Base-by-base conservation (phyloP, 371 early-diverging fungal species). In the Apophysomyces ossiformis region DNA sequence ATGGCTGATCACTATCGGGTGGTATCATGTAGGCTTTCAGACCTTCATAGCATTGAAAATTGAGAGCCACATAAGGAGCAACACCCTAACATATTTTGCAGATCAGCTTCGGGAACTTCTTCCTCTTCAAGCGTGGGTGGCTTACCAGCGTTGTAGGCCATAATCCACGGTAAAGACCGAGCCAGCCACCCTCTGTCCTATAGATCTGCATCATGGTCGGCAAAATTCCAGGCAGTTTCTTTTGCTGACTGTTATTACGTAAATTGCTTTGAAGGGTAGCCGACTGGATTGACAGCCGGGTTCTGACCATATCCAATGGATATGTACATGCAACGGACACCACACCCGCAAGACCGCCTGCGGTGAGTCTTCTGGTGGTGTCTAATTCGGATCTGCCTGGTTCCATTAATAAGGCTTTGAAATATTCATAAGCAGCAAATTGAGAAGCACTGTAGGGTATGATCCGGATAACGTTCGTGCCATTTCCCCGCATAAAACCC, bases 401-500 rank as follows among this genome's bases (percentile, higher is more conserved):
- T 61, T 88, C 90, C 82, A 93, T 85, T 54, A 93, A 71, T 59
- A 90, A 56, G 64, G 72, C 70, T 73, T 92, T 93, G 68, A 79
- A 85, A 62, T 89, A 88, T 65, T 96, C 96, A 68, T 91, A 95
- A 32, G 92, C 87, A 37, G 93, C 94, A 77, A 96, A 96, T 75
- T 96, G 96, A 16, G 94, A 89, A 4, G 87, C 95, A 76, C 86
- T 92, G 71, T 97, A 95, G 6, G 97, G 97, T 0, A 95, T 85
- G 68, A 97, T 96, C 38, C 96, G 92, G 67, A 96, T 83, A 36
- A 95, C 91, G 61, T 96, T 96, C 57, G 96, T 91, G 15, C 96
- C 96, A 74, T 97, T 97, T 15, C 97, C 97, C 38, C 93, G 87
- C 90, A 93, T 92, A 66, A 93, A 92, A 0, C 95, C 94, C 56